phyloP scores from a whole-genome alignment of 768 basidiomycete species.

The Tylopilus vinaceipallidus region DNA sequence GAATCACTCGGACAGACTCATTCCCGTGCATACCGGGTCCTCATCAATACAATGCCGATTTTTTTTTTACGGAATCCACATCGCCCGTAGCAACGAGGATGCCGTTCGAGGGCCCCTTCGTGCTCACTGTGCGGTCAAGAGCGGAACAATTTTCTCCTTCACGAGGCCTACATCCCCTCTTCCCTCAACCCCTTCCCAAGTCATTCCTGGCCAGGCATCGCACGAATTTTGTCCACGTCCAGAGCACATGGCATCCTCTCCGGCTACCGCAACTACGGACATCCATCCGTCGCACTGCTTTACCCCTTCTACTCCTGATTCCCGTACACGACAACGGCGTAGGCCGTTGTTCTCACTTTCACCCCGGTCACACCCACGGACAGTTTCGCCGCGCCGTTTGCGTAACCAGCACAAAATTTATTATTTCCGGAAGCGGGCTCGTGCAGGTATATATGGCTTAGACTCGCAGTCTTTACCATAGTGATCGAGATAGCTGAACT shows the following conservation, averaged over 20 bases:
- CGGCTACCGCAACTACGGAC: neutral
- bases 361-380: neutral
- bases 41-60: neutral
- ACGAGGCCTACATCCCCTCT: too few species aligned
- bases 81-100: neutral
- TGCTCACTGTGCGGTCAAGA: neutral
- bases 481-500: too few species aligned
- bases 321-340: neutral
- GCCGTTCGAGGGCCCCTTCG: neutral
- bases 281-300: neutral
- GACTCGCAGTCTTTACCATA: too few species aligned
- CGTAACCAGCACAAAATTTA: neutral
- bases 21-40: neutral
- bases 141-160: neutral
- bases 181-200: neutral
- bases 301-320: neutral
- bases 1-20: neutral
- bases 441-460: neutral
- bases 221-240: neutral
- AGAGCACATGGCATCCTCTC: neutral
- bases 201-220: neutral
- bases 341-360: too few species aligned
- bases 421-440: too few species aligned
- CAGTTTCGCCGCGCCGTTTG: neutral
- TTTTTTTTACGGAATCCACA: neutral